Percentiles rank a stretch among this genome's conserved stretches.
Conservation (phyloP, 768 basidiomycete species). For the Neoboletus subvelutipes region DNA sequence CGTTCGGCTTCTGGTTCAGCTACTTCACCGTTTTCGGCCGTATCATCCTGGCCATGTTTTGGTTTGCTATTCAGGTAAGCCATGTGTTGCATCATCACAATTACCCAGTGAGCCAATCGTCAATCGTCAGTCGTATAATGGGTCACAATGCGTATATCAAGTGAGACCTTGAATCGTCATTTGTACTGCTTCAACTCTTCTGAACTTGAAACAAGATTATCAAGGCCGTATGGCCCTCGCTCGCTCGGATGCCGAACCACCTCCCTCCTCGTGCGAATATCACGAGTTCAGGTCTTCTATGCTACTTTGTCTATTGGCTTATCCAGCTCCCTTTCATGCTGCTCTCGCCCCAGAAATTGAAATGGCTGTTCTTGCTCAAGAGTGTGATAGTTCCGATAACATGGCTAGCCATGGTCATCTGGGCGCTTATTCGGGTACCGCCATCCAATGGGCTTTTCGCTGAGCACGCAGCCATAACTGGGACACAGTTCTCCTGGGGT, state of each 20-base stretch:
- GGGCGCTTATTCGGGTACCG: constrained; percentile 71
- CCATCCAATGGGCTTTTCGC: constrained; percentile 57
- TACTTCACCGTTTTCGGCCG: constrained; percentile 35
- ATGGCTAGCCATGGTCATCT: constrained; percentile 72
- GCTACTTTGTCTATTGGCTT: constrained; percentile 77
- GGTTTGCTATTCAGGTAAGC: too few species aligned
- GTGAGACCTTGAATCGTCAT: not conserved
- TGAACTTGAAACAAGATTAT: constrained; percentile 46
- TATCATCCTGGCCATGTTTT: too few species aligned
- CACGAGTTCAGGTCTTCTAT: constrained; percentile 68
- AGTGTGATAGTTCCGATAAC: constrained; percentile 60
- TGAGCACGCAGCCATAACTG: constrained; percentile 50
- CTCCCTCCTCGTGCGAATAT: constrained; percentile 58
- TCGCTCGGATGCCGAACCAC: constrained; percentile 61
- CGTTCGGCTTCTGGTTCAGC: constrained; percentile 88
- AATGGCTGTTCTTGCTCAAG: constrained; percentile 76
- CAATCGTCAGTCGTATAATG: too few species aligned
- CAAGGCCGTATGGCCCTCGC: constrained; percentile 82
- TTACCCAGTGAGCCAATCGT: too few species aligned
- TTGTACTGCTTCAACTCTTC: not conserved
- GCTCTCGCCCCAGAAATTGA: constrained; percentile 74
- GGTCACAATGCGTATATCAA: too few species aligned
- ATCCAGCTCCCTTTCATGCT: constrained; percentile 76
- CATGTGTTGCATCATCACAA: too few species aligned
- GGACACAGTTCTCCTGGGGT: constrained; percentile 63